phyloP scores from a whole-genome alignment of 1,284 basidiomycete species.

The Ustilago loliicola region DNA sequence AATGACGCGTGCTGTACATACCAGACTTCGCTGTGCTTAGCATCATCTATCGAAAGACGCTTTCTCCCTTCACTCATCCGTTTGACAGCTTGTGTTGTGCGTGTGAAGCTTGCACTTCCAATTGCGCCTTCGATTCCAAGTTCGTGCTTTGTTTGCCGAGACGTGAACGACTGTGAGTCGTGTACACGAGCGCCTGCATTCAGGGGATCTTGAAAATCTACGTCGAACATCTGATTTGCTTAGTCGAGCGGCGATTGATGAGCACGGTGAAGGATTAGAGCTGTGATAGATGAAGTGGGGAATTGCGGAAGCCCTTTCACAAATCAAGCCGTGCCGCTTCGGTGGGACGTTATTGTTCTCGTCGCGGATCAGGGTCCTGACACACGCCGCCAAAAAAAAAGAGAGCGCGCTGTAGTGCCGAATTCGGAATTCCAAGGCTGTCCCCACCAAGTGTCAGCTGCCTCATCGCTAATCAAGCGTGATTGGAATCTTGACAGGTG shows the following conservation, averaged over 20 bases:
- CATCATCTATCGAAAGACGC: background rate
- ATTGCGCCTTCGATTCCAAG: too few species aligned
- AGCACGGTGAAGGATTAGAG: background rate
- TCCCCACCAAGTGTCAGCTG: slow-evolving; percentile 19
- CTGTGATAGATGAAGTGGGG: background rate
- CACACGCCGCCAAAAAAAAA: slow-evolving; percentile 10
- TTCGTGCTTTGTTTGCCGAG: too few species aligned
- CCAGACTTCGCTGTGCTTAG: too few species aligned
- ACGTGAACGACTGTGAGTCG: background rate
- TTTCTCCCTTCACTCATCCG: background rate
- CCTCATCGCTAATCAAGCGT: slow-evolving; percentile 17
- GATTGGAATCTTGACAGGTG: slow-evolving; percentile 36
- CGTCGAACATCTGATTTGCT: background rate
- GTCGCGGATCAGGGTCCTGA: slow-evolving; percentile 26
- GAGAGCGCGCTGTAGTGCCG: background rate
- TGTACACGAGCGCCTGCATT: background rate
- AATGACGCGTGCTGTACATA: too few species aligned
- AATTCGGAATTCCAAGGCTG: background rate
- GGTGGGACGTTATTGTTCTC: background rate
- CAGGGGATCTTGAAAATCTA: background rate
- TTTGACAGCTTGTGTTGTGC: background rate
- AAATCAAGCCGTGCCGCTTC: background rate
- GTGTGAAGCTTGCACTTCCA: too few species aligned
- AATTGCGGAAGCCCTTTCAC: background rate
- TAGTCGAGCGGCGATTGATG: background rate